phyloP scores from a whole-genome alignment of 2,329 filamentous ascomycete genomes.

The Pseudogymnoascus sp. region DNA sequence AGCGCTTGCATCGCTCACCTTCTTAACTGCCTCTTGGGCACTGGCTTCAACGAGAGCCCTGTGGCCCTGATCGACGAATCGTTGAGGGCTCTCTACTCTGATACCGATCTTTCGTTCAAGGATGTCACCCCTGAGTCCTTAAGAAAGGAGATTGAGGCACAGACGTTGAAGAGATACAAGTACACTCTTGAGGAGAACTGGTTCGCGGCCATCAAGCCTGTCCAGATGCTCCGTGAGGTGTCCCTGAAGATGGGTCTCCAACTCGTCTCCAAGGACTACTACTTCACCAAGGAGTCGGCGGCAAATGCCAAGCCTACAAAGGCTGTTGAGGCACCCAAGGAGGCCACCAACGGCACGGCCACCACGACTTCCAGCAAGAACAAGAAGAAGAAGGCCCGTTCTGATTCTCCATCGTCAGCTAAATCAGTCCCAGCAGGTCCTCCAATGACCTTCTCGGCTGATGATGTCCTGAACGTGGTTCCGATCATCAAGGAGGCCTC shows the following conservation, averaged over 20 bases:
- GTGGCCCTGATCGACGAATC: slow-evolving; percentile 66
- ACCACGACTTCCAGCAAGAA: slow-evolving; percentile 31
- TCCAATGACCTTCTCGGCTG: slow-evolving; percentile 61
- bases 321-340: slow-evolving; percentile 34
- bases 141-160: slow-evolving; percentile 57
- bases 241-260: slow-evolving; percentile 85
- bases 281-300: slow-evolving; percentile 43
- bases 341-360: slow-evolving; percentile 26
- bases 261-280: slow-evolving; percentile 68
- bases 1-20: slow-evolving; percentile 75
- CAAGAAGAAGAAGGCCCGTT: slow-evolving; percentile 51
- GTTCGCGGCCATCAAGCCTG: slow-evolving; percentile 56
- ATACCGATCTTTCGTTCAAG: slow-evolving; percentile 75
- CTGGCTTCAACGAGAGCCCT: slow-evolving; percentile 67
- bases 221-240: slow-evolving; percentile 84
- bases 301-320: slow-evolving; percentile 25
- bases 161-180: slow-evolving; percentile 67
- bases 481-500: slow-evolving; percentile 91
- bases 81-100: slow-evolving; percentile 67
- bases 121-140: slow-evolving; percentile 67
- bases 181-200: slow-evolving; percentile 64
- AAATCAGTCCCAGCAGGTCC: slow-evolving; percentile 32
- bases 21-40: slow-evolving; percentile 85
- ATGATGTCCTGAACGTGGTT: slow-evolving; percentile 88
- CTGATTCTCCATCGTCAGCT: slow-evolving; percentile 36